Evolutionary conservation across 495 filamentous ascomycete species (phyloP).

Genomic region (Terfezia boudieri): DNA sequence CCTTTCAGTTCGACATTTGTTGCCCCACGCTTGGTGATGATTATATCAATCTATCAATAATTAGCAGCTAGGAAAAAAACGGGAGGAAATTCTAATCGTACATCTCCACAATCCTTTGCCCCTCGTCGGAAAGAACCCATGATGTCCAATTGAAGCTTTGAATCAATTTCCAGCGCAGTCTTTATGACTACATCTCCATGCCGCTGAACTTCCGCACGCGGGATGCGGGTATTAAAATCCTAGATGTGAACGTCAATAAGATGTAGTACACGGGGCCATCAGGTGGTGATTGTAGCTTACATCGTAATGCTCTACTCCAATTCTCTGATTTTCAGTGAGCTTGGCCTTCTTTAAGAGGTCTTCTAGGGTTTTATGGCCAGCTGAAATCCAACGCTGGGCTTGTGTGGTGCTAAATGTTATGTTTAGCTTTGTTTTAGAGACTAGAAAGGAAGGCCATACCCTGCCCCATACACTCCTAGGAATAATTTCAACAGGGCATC

Average conservation of each 20-base stretch:
- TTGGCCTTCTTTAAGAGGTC: slow-evolving; percentile 43
- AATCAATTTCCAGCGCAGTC: slow-evolving; percentile 39
- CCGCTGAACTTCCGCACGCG: slow-evolving; percentile 48
- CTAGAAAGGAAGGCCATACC: slow-evolving; percentile 17
- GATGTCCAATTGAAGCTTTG: slow-evolving; percentile 23
- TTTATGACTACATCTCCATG: slow-evolving; percentile 46
- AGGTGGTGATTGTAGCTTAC: background rate
- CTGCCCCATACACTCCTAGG: slow-evolving; percentile 60
- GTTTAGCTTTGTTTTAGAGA: background rate
- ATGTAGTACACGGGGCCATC: no score
- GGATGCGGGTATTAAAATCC: slow-evolving; percentile 67
- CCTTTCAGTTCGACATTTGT: slow-evolving; percentile 5
- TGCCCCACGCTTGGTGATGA: slow-evolving; percentile 43
- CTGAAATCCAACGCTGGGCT: slow-evolving; percentile 55
- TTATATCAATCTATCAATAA: slow-evolving; percentile 51
- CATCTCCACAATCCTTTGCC: slow-evolving; percentile 16
- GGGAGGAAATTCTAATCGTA: background rate
- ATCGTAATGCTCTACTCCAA: slow-evolving; percentile 61
- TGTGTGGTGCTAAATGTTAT: slow-evolving; percentile 21
- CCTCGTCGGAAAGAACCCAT: slow-evolving; percentile 62
- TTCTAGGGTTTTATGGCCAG: slow-evolving; percentile 51
- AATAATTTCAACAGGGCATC: slow-evolving; percentile 45
- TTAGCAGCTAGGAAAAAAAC: background rate
- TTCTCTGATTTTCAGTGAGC: slow-evolving; percentile 48
- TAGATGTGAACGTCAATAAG: background rate